These are phyloP conservation scores for Colletotrichum theobromicola DNA, from an alignment of 2,329 filamentous ascomycete genomes.

Conservation along the genomic window DNA sequence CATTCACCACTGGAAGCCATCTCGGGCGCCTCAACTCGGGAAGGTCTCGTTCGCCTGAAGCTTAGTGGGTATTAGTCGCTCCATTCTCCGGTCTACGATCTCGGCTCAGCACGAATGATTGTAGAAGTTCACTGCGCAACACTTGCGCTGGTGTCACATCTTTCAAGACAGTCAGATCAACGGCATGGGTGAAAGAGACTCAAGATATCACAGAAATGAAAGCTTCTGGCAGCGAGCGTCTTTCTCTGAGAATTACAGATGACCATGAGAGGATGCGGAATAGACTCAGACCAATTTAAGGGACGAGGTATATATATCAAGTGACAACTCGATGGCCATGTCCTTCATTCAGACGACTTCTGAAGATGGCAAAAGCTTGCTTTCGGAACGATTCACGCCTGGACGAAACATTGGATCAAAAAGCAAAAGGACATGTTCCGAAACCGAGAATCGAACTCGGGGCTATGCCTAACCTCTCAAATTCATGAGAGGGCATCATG, in stretches of 20 bases:
- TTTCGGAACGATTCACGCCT: not conserved
- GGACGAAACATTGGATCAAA: not conserved
- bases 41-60: not conserved
- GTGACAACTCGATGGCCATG: not conserved
- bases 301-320: not conserved
- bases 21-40: not conserved
- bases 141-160: not conserved
- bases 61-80: not conserved
- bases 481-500: constrained; percentile 7
- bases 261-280: not conserved
- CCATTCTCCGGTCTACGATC: not conserved
- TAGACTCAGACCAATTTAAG: not conserved
- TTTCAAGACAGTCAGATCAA: not conserved
- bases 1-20: not conserved
- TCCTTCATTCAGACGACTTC: not conserved
- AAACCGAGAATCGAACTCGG: constrained; percentile 20
- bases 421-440: not conserved
- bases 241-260: not conserved
- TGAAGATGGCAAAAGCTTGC: not conserved
- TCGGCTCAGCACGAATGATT: not conserved
- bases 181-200: not conserved
- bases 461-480: constrained; percentile 15
- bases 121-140: not conserved
- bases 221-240: not conserved
- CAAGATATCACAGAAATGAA: not conserved